phyloP scores from a whole-genome alignment of 257 asterid genomes.

The Solanum bulbocastanum region DNA sequence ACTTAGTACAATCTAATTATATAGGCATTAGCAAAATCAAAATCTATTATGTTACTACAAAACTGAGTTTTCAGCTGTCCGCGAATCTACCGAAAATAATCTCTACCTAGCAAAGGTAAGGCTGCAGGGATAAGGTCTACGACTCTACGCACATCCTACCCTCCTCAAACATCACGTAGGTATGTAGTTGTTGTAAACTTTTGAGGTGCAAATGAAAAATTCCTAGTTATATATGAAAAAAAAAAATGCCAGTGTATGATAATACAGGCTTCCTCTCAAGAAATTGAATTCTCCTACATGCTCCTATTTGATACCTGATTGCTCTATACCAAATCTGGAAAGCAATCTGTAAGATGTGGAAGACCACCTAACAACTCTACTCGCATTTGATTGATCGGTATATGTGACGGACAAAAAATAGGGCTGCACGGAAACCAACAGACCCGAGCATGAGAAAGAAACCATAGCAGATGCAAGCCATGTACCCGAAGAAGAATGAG shows the following conservation, averaged over 20 bases:
- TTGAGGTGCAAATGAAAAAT: slow-evolving; percentile 1
- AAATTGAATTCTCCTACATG: slow-evolving; percentile 1
- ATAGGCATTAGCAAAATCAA: not conserved
- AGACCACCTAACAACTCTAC: slow-evolving; percentile 6
- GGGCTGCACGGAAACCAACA: slow-evolving; percentile 38
- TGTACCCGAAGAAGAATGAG: slow-evolving; percentile 66
- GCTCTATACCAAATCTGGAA: not conserved
- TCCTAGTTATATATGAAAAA: not conserved
- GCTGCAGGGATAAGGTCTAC: not conserved
- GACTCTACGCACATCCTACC: not conserved
- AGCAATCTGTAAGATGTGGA: not conserved
- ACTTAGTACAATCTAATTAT: not conserved
- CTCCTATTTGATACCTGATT: not conserved
- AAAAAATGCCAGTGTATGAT: not conserved
- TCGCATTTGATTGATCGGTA: slow-evolving; percentile 45
- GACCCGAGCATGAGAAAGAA: slow-evolving; percentile 49
- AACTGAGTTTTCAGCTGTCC: not conserved
- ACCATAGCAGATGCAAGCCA: slow-evolving; percentile 46
- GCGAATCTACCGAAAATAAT: not conserved
- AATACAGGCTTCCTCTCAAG: slow-evolving; percentile 7
- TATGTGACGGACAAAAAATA: slow-evolving; percentile 40
- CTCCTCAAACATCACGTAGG: not conserved
- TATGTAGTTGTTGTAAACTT: not conserved
- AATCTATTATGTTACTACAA: not conserved
- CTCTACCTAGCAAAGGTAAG: not conserved